phyloP scores from a whole-genome alignment of 2,329 filamentous ascomycete species.

The Alternaria brassicicola region DNA sequence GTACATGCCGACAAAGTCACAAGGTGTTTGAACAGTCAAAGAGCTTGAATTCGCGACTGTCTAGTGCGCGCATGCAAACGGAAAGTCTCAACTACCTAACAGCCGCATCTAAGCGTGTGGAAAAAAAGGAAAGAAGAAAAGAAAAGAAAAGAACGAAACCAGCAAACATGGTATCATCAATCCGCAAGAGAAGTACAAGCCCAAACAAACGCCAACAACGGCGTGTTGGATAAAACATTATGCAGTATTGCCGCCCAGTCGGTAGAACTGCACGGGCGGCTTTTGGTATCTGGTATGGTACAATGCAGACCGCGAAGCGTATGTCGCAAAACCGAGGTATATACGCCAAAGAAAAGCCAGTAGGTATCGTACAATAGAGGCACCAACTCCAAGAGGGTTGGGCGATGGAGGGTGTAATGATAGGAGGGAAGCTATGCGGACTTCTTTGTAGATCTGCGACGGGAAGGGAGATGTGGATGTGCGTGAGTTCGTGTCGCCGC shows the following conservation, averaged over 20 bases:
- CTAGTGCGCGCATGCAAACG: no score
- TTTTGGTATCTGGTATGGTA: conserved; percentile 1
- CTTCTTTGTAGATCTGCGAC: not conserved
- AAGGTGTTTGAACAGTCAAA: no score
- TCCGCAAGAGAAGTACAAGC: not conserved
- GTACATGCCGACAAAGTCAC: no score
- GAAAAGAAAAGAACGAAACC: no score
- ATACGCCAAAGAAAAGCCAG: conserved; percentile 2
- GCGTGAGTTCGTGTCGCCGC: not conserved
- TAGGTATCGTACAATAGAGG: conserved; percentile 4
- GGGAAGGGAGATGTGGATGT: conserved; percentile 4
- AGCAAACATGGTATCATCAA: conserved; percentile 2
- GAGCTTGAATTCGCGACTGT: no score
- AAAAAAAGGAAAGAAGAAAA: no score
- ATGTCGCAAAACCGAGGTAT: conserved; percentile 3
- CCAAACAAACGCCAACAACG: not conserved
- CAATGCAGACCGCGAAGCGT: not conserved
- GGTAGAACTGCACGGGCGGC: not conserved
- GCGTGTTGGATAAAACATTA: not conserved
- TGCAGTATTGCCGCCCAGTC: not conserved
- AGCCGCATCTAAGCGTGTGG: no score
- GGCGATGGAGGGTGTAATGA: not conserved
- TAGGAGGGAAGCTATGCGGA: not conserved
- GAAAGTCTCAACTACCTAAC: not conserved
- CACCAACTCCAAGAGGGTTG: not conserved